Evolutionary conservation across 2,329 filamentous ascomycete species (phyloP).

Genomic region (Fusarium agapanthi): DNA sequence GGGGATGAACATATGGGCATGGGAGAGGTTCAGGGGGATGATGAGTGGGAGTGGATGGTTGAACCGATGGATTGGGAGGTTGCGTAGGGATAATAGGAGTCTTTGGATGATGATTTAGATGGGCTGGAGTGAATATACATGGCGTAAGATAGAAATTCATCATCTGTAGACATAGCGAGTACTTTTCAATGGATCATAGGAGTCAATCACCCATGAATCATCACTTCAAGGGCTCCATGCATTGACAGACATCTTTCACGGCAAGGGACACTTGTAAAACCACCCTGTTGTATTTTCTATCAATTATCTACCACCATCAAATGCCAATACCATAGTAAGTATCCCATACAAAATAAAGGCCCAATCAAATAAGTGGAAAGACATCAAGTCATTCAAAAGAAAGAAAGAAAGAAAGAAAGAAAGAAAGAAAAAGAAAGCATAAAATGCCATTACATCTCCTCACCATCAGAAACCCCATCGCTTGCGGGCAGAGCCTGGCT

Average conservation of each 20-base stretch:
- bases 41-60: constrained; percentile 53
- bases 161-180: neutral
- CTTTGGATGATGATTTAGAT: neutral
- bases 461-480: constrained; percentile 20
- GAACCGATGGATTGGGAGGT: constrained; percentile 52
- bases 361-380: constrained; percentile 9
- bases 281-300: constrained; percentile 26
- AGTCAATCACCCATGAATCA: neutral
- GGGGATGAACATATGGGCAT: constrained; percentile 20
- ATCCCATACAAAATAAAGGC: constrained; percentile 9
- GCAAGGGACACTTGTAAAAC: neutral
- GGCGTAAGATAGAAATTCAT: neutral
- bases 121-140: neutral
- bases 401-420: constrained; percentile 16
- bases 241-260: neutral
- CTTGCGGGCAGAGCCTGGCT: constrained; percentile 37
- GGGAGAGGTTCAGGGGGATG: constrained; percentile 23
- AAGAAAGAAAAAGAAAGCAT: neutral
- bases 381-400: constrained; percentile 18
- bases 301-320: constrained; percentile 25
- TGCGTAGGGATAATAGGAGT: neutral
- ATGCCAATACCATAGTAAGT: neutral
- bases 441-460: neutral
- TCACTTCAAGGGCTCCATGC: neutral
- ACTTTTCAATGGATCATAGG: neutral